Conservation (phyloP, 192 early-diverging fungal genomes). For the Coemansia sp. region DNA sequence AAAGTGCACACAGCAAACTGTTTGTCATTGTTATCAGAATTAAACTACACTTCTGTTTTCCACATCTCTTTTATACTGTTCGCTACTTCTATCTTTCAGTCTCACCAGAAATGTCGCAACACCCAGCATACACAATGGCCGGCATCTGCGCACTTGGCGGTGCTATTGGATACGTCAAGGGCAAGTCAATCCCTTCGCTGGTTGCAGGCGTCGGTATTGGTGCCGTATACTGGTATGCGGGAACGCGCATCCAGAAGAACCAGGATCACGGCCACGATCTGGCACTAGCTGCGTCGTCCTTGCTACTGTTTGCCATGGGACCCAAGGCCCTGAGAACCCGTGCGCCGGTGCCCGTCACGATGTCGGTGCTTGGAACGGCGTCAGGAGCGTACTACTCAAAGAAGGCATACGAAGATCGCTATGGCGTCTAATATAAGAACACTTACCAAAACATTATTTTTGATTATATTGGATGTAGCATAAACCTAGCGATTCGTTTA, state of each 20-base stretch:
- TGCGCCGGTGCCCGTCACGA: constrained; percentile 32
- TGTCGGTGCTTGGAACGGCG: constrained; percentile 37
- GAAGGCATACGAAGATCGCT: constrained; percentile 43
- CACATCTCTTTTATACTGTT: constrained; percentile 5
- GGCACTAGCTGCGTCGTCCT: constrained; percentile 34
- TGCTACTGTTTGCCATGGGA: constrained; percentile 43
- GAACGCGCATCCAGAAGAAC: constrained; percentile 37
- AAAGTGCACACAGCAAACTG: no score
- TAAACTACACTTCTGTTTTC: background rate
- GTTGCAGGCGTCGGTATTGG: constrained; percentile 45
- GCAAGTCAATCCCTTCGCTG: constrained; percentile 41
- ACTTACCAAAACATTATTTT: no score
- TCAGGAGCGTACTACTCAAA: constrained; percentile 40
- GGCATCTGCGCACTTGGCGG: constrained; percentile 45
- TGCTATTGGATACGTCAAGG: constrained; percentile 45
- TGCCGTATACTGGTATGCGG: constrained; percentile 35
- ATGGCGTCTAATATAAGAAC: constrained; percentile 26
- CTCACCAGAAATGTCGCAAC: constrained; percentile 32
- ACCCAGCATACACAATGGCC: constrained; percentile 46
- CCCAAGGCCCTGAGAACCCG: constrained; percentile 45
- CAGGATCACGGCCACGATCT: constrained; percentile 39
- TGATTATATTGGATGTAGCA: no score
- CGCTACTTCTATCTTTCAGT: background rate
- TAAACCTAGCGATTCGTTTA: no score
- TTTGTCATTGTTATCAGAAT: no score